phyloP scores from a whole-genome alignment of 1,139 yeast genomes.

The Zygotorulaspora mrakii region DNA sequence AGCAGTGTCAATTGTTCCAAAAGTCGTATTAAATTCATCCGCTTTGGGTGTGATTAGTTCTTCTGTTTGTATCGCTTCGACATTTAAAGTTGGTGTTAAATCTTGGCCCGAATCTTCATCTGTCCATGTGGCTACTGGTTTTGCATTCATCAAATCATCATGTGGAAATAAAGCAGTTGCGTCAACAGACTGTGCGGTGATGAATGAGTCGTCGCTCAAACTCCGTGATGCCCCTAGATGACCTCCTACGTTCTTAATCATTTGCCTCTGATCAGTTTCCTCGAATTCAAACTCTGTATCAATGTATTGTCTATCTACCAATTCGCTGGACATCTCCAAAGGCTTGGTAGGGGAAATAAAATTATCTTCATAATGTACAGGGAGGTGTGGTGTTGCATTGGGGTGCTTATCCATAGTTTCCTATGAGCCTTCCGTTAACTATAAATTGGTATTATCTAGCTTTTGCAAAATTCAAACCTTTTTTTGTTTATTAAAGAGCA shows the following conservation, averaged over 20 bases:
- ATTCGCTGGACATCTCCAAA: slow-evolving; percentile 2
- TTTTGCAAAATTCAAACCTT: no score
- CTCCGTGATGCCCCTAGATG: slow-evolving; percentile 6
- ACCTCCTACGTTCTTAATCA: neutral
- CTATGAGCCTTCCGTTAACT: no score
- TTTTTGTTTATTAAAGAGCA: no score
- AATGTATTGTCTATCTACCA: neutral
- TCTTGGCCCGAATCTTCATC: neutral
- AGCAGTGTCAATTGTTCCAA: neutral
- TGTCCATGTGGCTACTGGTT: slow-evolving; percentile 1
- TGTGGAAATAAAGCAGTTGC: neutral
- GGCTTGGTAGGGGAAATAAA: slow-evolving; percentile 14
- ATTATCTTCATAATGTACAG: slow-evolving; percentile 11
- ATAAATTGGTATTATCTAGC: no score
- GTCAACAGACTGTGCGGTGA: slow-evolving; percentile 9
- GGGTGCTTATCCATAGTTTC: no score
- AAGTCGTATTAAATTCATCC: slow-evolving; percentile 1
- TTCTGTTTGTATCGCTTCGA: neutral
- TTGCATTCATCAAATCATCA: neutral
- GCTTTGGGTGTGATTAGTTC: slow-evolving; percentile 1
- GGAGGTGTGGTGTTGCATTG: no score
- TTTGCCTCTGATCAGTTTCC: neutral
- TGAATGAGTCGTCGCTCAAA: slow-evolving; percentile 8
- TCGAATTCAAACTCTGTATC: neutral
- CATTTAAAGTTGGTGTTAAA: neutral